These are phyloP conservation scores for Paecilomyces formosus DNA, from an alignment of 2,329 filamentous ascomycete species.

Conservation along the genomic window DNA sequence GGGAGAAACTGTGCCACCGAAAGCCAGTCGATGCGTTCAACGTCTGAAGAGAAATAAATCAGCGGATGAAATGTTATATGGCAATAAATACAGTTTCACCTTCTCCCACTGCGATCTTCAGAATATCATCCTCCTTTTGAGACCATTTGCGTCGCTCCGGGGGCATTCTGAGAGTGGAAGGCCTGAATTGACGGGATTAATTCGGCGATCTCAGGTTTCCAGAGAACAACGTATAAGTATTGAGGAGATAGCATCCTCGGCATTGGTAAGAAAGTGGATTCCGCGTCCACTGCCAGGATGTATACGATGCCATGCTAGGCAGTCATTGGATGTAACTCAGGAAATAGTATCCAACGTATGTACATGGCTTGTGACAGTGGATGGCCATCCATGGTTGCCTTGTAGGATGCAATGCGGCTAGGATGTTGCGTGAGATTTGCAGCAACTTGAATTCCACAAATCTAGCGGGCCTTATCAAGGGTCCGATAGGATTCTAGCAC, in stretches of 20 bases:
- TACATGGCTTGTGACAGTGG: not conserved
- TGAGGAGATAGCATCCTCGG: not conserved
- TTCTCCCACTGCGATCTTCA: not conserved
- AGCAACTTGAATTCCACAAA: too few species aligned
- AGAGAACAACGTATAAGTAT: not conserved
- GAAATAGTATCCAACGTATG: not conserved
- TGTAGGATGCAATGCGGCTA: too few species aligned
- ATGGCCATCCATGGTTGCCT: too few species aligned
- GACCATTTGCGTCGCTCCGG: not conserved
- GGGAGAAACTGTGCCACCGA: conserved; percentile 6
- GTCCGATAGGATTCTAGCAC: too few species aligned
- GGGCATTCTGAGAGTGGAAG: not conserved
- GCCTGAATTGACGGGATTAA: not conserved
- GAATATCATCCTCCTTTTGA: not conserved
- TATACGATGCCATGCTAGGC: not conserved
- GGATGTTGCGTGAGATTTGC: too few species aligned
- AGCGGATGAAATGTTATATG: not conserved
- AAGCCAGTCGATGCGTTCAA: conserved; percentile 8
- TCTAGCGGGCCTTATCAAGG: too few species aligned
- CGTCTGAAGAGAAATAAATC: conserved; percentile 1
- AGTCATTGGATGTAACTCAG: not conserved
- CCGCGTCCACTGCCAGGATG: not conserved
- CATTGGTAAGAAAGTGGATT: not conserved
- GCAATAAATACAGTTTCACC: not conserved
- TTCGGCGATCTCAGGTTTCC: not conserved